Percentiles rank a stretch among this genome's conserved stretches.
phyloP scores from a whole-genome alignment of 139 green algal genomes.

The Chlamydomonas sphaeroides region DNA sequence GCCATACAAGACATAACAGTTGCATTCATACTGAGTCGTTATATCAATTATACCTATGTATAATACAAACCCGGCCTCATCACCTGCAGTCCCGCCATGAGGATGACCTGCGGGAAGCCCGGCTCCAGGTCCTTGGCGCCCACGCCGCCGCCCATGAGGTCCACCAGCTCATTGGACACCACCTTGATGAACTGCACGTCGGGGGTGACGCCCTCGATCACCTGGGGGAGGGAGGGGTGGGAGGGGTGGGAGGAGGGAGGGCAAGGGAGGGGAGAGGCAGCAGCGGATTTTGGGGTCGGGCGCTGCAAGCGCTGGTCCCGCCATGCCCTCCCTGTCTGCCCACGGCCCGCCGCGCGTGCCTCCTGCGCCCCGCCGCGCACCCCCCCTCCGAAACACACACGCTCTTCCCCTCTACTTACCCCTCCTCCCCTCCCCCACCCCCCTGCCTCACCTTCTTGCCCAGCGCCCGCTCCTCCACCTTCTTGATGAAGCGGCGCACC shows the following conservation, averaged over 20 bases:
- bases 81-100: slow-evolving; percentile 86
- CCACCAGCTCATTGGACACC: slow-evolving; percentile 92
- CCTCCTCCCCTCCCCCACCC: background rate
- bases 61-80: too few relatives aligned
- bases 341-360: too few relatives aligned
- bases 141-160: slow-evolving; percentile 88
- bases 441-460: slow-evolving; percentile 70
- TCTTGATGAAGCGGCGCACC: slow-evolving; percentile 92
- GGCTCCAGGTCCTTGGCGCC: slow-evolving; percentile 74
- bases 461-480: slow-evolving; percentile 86
- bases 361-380: too few relatives aligned
- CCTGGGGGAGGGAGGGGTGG: slow-evolving; percentile 41
- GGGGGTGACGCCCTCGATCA: slow-evolving; percentile 89
- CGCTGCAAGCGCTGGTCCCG: too few relatives aligned
- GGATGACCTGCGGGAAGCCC: slow-evolving; percentile 74
- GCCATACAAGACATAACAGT: too few relatives aligned
- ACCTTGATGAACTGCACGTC: slow-evolving; percentile 95
- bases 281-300: slow-evolving; percentile 61
- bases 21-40: too few relatives aligned
- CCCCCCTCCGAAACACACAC: background rate
- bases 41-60: too few relatives aligned
- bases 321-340: too few relatives aligned
- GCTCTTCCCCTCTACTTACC: background rate
- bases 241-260: background rate
- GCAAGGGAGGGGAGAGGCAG: slow-evolving; percentile 70